Percentiles rank a stretch among this genome's conserved stretches.
Conservation (phyloP, 2,329 filamentous ascomycete species). For the Claviceps paspali region DNA sequence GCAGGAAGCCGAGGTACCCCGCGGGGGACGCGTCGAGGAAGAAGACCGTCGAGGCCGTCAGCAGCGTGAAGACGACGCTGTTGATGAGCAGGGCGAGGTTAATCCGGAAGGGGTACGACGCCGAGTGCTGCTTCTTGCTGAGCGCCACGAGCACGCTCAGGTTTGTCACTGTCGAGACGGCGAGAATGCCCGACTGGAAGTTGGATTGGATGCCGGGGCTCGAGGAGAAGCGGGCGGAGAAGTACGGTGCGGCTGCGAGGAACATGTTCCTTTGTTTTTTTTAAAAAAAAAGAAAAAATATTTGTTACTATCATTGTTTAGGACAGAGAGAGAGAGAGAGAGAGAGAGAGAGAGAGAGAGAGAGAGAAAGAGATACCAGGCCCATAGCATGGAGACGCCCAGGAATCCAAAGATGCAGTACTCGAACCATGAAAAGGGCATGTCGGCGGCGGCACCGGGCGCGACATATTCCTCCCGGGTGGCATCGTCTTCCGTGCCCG, state of each 20-base stretch:
- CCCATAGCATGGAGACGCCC: constrained; percentile 92
- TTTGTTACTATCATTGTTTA: too few species aligned
- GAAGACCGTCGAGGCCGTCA: constrained; percentile 64
- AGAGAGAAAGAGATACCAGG: constrained; percentile 50
- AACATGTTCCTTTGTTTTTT: constrained; percentile 84
- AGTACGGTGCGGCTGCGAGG: constrained; percentile 85
- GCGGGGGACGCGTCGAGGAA: constrained; percentile 47
- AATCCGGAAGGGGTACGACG: constrained; percentile 82
- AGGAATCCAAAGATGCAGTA: constrained; percentile 75
- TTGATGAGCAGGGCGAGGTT: constrained; percentile 62
- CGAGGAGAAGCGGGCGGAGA: constrained; percentile 62
- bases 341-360: not conserved
- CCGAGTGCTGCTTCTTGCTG: constrained; percentile 63
- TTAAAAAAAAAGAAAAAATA: not conserved
- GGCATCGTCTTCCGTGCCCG: constrained; percentile 13
- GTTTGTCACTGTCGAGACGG: constrained; percentile 74
- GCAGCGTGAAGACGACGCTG: constrained; percentile 56
- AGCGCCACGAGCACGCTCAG: constrained; percentile 61
- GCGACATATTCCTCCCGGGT: constrained; percentile 13
- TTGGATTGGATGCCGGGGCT: constrained; percentile 58
- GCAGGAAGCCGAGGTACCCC: constrained; percentile 65
- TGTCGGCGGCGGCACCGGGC: constrained; percentile 21
- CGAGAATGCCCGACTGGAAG: constrained; percentile 82
- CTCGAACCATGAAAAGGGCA: constrained; percentile 67
- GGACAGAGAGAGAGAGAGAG: not conserved